phyloP scores from a whole-genome alignment of 2,329 filamentous ascomycete genomes.

The Lecanicillium sp. region DNA sequence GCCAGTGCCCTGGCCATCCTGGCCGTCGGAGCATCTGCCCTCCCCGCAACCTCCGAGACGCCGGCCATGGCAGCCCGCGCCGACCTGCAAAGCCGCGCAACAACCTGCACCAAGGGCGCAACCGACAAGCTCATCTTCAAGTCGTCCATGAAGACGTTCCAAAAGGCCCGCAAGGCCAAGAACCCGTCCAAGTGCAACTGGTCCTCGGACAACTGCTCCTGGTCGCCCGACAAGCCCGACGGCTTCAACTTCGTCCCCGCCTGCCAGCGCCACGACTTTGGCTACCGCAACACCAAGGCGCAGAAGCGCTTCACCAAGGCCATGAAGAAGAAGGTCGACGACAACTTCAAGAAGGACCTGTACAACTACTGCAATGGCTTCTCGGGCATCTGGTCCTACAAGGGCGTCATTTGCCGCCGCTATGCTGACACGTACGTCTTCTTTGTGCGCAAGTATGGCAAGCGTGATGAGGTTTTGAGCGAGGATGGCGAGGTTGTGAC shows the following conservation, averaged over 20 bases:
- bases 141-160: constrained; percentile 2
- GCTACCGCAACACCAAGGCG: constrained; percentile 22
- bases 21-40: neutral
- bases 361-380: constrained; percentile 14
- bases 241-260: constrained; percentile 24
- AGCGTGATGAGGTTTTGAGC: neutral
- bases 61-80: neutral
- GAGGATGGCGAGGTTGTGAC: neutral
- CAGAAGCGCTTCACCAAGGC: constrained; percentile 26
- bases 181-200: constrained; percentile 27
- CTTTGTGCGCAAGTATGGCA: constrained; percentile 13
- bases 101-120: constrained; percentile 1
- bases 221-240: constrained; percentile 27
- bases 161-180: constrained; percentile 19
- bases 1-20: neutral
- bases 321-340: constrained; percentile 28
- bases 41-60: constrained; percentile 1
- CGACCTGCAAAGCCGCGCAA: neutral
- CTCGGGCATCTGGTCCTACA: constrained; percentile 2
- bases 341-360: constrained; percentile 28
- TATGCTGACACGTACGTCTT: constrained; percentile 15
- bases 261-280: constrained; percentile 18
- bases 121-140: constrained; percentile 5
- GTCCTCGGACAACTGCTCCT: constrained; percentile 27
- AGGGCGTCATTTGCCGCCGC: constrained; percentile 9